Percentiles rank a stretch among this genome's conserved stretches.
These are phyloP conservation scores for Phaseolus lunatus DNA, from an alignment of 306 rosid species.

Conservation along the genomic window DNA sequence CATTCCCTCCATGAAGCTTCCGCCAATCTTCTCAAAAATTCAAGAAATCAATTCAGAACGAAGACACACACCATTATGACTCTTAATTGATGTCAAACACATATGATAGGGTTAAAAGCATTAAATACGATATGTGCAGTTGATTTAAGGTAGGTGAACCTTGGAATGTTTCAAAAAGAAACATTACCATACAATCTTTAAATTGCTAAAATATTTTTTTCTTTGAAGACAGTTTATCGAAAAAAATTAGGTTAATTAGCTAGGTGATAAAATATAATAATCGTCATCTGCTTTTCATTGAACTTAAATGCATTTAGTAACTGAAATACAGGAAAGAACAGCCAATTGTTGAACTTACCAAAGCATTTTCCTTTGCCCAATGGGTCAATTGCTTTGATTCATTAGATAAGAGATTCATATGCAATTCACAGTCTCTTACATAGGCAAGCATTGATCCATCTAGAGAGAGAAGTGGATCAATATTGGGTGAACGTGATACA, in stretches of 20 bases:
- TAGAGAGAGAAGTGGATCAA: conserved; percentile 92
- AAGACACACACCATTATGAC: too few relatives aligned
- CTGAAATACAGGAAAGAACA: conserved; percentile 25
- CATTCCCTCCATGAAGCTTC: too few relatives aligned
- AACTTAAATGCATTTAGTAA: conserved; percentile 23
- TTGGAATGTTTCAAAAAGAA: conserved; percentile 25
- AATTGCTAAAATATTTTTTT: background rate
- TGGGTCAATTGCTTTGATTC: conserved; percentile 78
- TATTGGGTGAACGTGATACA: conserved; percentile 68
- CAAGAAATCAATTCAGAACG: too few relatives aligned
- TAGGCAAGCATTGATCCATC: conserved; percentile 84
- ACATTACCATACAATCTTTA: conserved; percentile 31
- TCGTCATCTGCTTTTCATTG: conserved; percentile 24
- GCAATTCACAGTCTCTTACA: conserved; percentile 77
- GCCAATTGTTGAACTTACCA: conserved; percentile 59
- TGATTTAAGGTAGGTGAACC: conserved; percentile 25
- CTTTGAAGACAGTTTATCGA: conserved; percentile 11
- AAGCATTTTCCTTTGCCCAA: conserved; percentile 66
- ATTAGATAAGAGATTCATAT: conserved; percentile 64
- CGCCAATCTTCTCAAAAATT: too few relatives aligned
- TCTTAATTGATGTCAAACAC: conserved; percentile 27
- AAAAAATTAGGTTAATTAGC: conserved; percentile 14
- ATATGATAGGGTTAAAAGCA: background rate
- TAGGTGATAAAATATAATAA: conserved; percentile 9
- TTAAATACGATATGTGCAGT: conserved; percentile 34